A percentile compares a stretch with the other conserved stretches of the same genome.
These are phyloP conservation scores for Claviceps sp. DNA, from an alignment of 2,329 filamentous ascomycete genomes.

Conservation along the genomic window DNA sequence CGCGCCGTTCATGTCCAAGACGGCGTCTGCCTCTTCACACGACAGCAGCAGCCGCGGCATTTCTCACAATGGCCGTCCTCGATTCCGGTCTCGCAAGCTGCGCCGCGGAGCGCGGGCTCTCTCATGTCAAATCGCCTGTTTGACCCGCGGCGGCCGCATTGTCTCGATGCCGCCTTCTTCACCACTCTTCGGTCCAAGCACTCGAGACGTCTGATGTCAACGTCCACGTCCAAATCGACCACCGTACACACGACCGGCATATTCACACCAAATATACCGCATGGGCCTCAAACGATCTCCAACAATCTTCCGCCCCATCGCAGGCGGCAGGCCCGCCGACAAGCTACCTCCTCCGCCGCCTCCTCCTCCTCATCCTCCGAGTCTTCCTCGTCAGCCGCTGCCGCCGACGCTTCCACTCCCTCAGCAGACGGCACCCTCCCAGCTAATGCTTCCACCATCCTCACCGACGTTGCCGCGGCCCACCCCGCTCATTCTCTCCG, in stretches of 20 bases:
- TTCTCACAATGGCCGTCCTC: constrained; percentile 19
- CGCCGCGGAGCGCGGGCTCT: constrained; percentile 14
- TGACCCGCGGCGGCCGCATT: constrained; percentile 18
- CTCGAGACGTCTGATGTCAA: constrained; percentile 15
- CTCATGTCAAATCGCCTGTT: constrained; percentile 24
- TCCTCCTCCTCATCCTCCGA: not conserved
- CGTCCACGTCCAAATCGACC: constrained; percentile 11
- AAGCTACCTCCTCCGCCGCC: constrained; percentile 5
- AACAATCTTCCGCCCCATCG: constrained; percentile 20
- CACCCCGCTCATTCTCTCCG: constrained; percentile 38
- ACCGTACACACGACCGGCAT: constrained; percentile 5
- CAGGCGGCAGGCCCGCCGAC: constrained; percentile 19
- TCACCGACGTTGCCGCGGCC: constrained; percentile 37
- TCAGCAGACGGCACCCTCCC: constrained; percentile 22
- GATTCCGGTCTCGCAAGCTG: constrained; percentile 12
- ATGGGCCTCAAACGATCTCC: constrained; percentile 10
- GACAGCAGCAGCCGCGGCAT: not conserved
- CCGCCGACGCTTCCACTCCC: not conserved
- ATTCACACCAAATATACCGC: constrained; percentile 8
- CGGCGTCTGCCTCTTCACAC: constrained; percentile 11
- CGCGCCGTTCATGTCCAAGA: constrained; percentile 12
- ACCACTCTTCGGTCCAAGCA: constrained; percentile 12
- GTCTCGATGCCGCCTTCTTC: constrained; percentile 19
- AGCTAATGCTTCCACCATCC: constrained; percentile 39
- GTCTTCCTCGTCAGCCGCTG: not conserved